A percentile compares a stretch with the other conserved stretches of the same genome.
Conservation (phyloP, 1,284 basidiomycete genomes). For the Leccinum idahoense region DNA sequence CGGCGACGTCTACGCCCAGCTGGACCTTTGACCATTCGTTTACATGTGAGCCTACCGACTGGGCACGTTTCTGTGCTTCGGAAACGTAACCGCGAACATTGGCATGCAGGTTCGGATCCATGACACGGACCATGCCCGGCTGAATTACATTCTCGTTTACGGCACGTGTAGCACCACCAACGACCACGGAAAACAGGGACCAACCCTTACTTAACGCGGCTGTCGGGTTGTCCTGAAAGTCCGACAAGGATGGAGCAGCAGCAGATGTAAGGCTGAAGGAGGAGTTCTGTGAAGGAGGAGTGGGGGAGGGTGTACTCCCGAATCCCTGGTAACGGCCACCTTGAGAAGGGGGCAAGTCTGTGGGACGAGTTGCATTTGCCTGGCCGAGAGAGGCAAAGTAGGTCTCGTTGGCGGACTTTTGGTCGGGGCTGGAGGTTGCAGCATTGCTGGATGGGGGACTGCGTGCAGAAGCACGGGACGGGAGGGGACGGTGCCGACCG, state of each 20-base stretch:
- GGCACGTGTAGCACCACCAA: conserved; percentile 67
- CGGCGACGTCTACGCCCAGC: conserved; percentile 76
- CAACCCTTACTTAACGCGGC: conserved; percentile 80
- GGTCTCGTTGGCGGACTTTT: conserved; percentile 70
- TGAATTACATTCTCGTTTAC: conserved; percentile 78
- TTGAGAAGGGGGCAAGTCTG: conserved; percentile 76
- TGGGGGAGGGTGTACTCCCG: conserved; percentile 63
- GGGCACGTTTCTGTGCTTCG: conserved; percentile 62
- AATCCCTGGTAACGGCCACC: conserved; percentile 84
- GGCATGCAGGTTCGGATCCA: conserved; percentile 72
- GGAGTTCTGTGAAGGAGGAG: conserved; percentile 31
- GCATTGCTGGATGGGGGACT: conserved; percentile 30
- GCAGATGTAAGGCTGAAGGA: conserved; percentile 61
- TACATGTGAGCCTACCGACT: conserved; percentile 50
- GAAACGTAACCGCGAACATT: conserved; percentile 65
- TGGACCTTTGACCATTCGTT: conserved; percentile 71
- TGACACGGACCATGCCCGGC: conserved; percentile 72
- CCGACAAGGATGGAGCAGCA: conserved; percentile 62
- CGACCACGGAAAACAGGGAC: conserved; percentile 74
- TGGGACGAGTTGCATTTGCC: conserved; percentile 64
- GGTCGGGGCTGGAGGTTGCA: conserved; percentile 38
- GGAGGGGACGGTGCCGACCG: conserved; percentile 35
- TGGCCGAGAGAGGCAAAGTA: conserved; percentile 74
- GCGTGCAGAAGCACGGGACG: conserved; percentile 62
- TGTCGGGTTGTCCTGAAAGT: conserved; percentile 76